Conservation (phyloP, 768 basidiomycete genomes). For the Suillus paluster region DNA sequence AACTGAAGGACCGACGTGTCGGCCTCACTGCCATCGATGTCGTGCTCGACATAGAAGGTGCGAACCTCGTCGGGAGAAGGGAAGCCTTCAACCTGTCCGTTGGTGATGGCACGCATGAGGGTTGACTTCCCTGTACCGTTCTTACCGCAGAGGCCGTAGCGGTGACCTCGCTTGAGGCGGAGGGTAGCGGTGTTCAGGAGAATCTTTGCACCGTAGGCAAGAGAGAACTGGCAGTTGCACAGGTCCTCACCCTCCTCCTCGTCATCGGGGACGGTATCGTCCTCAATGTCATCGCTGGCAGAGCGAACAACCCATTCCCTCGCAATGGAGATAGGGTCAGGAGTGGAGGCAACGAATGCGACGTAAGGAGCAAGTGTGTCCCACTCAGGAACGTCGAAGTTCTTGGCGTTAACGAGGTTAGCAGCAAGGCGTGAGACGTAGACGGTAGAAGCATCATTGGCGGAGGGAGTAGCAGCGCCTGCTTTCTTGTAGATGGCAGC, state of each 20-base stretch:
- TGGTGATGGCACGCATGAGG: conserved; percentile 91
- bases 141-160: conserved; percentile 97
- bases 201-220: conserved; percentile 99
- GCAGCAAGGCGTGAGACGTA: conserved; percentile 84
- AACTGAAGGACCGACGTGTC: conserved; percentile 90
- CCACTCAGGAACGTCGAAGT: conserved; percentile 92
- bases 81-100: conserved; percentile 98
- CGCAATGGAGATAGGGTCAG: conserved; percentile 68
- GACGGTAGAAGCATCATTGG: conserved; percentile 59
- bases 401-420: conserved; percentile 87
- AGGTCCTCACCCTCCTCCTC: conserved; percentile 99
- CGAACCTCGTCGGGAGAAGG: conserved; percentile 96
- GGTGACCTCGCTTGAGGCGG: conserved; percentile 97
- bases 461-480: conserved; percentile 59
- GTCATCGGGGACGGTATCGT: conserved; percentile 73
- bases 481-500: conserved; percentile 86
- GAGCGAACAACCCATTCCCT: conserved; percentile 92
- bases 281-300: conserved; percentile 75
- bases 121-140: conserved; percentile 99
- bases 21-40: conserved; percentile 95
- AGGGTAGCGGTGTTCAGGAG: conserved; percentile 95
- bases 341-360: conserved; percentile 61
- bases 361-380: conserved; percentile 80
- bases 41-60: conserved; percentile 99
- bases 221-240: conserved; percentile 98